phyloP scores from a whole-genome alignment of 139 green algal genomes.

The Marvania coccoides region DNA sequence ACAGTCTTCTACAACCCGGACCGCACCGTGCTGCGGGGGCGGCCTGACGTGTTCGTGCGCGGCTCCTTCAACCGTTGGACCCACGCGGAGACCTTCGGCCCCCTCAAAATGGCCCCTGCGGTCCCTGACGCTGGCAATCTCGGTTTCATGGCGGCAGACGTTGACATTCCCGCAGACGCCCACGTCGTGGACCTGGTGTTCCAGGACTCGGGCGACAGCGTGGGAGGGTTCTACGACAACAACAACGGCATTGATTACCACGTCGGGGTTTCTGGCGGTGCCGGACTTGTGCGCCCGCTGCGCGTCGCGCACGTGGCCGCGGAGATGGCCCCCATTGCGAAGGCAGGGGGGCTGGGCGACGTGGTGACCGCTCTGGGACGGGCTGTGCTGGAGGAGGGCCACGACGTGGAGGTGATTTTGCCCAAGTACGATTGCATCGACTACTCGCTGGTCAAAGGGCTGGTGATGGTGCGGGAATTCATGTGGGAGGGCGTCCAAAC shows the following conservation, averaged over 20 bases:
- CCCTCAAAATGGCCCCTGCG: slow-evolving; percentile 45
- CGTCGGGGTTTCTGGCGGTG: slow-evolving; percentile 46
- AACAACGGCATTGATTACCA: slow-evolving; percentile 93
- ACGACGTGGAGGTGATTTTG: slow-evolving; percentile 76
- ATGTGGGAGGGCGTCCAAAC: slow-evolving; percentile 43
- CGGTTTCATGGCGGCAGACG: not conserved
- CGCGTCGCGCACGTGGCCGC: slow-evolving; percentile 87
- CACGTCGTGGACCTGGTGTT: slow-evolving; percentile 88
- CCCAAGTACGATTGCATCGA: slow-evolving; percentile 95
- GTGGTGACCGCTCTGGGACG: slow-evolving; percentile 85
- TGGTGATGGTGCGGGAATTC: slow-evolving; percentile 62
- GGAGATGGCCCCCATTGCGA: slow-evolving; percentile 98
- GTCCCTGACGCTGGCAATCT: slow-evolving; percentile 18
- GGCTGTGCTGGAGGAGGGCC: slow-evolving; percentile 55
- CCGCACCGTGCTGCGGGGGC: slow-evolving; percentile 67
- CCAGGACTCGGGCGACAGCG: slow-evolving; percentile 50
- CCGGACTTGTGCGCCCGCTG: slow-evolving; percentile 45
- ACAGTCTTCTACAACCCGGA: slow-evolving; percentile 93
- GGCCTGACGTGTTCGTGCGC: slow-evolving; percentile 69
- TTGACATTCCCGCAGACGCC: slow-evolving; percentile 68
- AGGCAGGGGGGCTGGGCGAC: slow-evolving; percentile 92
- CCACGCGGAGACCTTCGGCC: slow-evolving; percentile 37
- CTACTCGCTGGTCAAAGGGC: slow-evolving; percentile 46
- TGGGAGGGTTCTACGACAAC: slow-evolving; percentile 81
- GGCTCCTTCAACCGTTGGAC: slow-evolving; percentile 79